Percentiles rank a stretch among this genome's conserved stretches.
Evolutionary conservation across 306 rosid species (phyloP).

Genomic region (Prunus mongolica): DNA sequence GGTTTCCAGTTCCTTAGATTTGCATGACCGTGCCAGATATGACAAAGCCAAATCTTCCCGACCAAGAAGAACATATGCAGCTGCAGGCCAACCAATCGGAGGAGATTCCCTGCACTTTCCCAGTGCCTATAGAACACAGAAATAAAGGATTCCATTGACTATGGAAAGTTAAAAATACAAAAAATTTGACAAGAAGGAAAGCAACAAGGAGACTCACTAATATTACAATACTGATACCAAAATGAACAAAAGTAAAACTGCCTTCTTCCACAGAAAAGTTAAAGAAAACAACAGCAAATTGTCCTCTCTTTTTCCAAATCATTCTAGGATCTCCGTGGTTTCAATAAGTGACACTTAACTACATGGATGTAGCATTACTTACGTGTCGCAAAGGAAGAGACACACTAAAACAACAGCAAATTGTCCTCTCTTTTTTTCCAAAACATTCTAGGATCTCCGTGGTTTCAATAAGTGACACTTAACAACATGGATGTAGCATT

Average conservation of each 20-base stretch:
- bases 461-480: conserved; percentile 14
- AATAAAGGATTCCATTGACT: conserved; percentile 14
- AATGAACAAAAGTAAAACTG: neutral
- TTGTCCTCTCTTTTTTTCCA: neutral
- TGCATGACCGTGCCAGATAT: conserved; percentile 61
- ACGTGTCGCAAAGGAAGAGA: conserved; percentile 94
- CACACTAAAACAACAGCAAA: conserved; percentile 26
- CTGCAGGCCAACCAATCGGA: conserved; percentile 91
- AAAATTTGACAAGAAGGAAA: conserved; percentile 1
- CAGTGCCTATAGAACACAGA: conserved; percentile 67
- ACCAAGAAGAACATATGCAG: conserved; percentile 96
- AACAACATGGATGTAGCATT: neutral
- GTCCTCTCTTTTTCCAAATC: neutral
- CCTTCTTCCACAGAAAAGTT: neutral
- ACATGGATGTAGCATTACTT: conserved; percentile 31
- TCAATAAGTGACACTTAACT: conserved; percentile 11
- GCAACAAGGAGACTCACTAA: conserved; percentile 9
- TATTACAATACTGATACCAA: neutral
- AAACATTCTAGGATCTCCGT: neutral
- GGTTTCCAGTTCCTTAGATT: conserved; percentile 72
- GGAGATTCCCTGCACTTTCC: conserved; percentile 96
- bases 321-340: neutral
- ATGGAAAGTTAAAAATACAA: neutral
- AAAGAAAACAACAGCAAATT: neutral
- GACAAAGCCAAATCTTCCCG: conserved; percentile 98